Base-by-base conservation (phyloP, 2,329 filamentous ascomycete species). In the Trichoderma guizhouense region DNA sequence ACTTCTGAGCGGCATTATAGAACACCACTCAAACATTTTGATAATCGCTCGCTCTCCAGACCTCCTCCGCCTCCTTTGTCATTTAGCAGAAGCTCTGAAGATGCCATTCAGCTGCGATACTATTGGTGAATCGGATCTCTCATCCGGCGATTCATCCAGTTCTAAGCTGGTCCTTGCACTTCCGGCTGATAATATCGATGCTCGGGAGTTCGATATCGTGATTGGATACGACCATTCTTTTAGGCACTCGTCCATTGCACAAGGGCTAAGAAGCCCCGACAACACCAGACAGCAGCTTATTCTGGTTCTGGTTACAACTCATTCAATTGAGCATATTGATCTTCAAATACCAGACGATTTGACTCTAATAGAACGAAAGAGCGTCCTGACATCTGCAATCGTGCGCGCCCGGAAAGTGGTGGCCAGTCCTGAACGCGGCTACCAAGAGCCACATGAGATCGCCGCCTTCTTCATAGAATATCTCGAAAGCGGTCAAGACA, bases 301-400 rank as follows among this genome's bases (percentile, higher is more conserved):
- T 1, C 76, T 90, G 69, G 80, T 81, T 0, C 81, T 90, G 6
- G 84, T 86, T 6, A 85, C 83, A 7, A 84, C 82, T 3, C 83
- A 86, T 73, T 86, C 87, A 1, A 83, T 89, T 47, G 87, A 90
- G 76, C 88, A 90, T 72, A 82, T 89, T 55, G 84, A 85, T 71
- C 78, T 86, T 63, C 81, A 84, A 18, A 79, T 89, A 30, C 80
- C 81, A 2, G 73, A 75, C 7, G 61, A 78, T 6, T 72, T 81
- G 18, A 78, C 81, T 2, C 73, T 77, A 0, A 70, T 87, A 7
- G 86, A 89, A 74, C 82, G 84, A 18, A 86, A 84, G 72, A 86
- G 84, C 66, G 81, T 83, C 2, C 79, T 86, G 1, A 74, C 85
- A 30, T 83, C 76, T 69, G 81, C 73, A 9, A 80, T 83, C 15